Evolutionary conservation across 805 yeast species (phyloP).

Genomic region (Ogataea nonfermentans): DNA sequence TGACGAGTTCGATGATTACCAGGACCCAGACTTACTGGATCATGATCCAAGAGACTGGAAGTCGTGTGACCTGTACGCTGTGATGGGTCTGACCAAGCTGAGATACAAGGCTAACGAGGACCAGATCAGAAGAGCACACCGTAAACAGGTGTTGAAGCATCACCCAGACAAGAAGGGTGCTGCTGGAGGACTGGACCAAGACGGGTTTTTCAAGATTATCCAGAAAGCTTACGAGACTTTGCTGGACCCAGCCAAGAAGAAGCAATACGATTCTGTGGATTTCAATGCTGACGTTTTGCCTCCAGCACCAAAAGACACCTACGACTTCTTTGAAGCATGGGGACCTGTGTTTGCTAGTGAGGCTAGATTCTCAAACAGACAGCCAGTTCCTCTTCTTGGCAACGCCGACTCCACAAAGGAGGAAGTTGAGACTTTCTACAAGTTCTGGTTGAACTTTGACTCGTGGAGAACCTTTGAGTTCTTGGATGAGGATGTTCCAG

Average conservation of each 20-base stretch:
- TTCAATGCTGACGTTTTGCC: conserved; percentile 80
- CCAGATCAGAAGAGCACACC: conserved; percentile 94
- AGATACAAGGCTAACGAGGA: conserved; percentile 90
- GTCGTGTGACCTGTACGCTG: conserved; percentile 92
- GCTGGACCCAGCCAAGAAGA: conserved; percentile 82
- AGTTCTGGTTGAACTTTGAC: conserved; percentile 90
- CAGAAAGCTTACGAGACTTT: conserved; percentile 94
- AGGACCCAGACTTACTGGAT: conserved; percentile 62
- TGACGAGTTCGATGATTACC: conserved; percentile 73
- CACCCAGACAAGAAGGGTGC: conserved; percentile 99
- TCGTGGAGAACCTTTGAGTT: conserved; percentile 99
- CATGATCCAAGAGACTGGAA: conserved; percentile 99
- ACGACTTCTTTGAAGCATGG: conserved; percentile 91
- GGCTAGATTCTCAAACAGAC: conserved; percentile 86
- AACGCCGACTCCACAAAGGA: conserved; percentile 62
- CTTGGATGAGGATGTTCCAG: conserved; percentile 98
- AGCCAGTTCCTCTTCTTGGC: conserved; percentile 87
- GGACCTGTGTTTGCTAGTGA: conserved; percentile 88
- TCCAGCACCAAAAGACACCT: conserved; percentile 51
- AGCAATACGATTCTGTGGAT: conserved; percentile 95
- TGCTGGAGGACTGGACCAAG: conserved; percentile 82
- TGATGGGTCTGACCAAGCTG: conserved; percentile 86
- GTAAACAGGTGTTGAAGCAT: conserved; percentile 93
- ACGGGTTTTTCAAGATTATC: conserved; percentile 95
- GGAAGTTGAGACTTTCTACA: conserved; percentile 84